phyloP scores from a whole-genome alignment of 805 yeast genomes.

The Teunomyces stri region DNA sequence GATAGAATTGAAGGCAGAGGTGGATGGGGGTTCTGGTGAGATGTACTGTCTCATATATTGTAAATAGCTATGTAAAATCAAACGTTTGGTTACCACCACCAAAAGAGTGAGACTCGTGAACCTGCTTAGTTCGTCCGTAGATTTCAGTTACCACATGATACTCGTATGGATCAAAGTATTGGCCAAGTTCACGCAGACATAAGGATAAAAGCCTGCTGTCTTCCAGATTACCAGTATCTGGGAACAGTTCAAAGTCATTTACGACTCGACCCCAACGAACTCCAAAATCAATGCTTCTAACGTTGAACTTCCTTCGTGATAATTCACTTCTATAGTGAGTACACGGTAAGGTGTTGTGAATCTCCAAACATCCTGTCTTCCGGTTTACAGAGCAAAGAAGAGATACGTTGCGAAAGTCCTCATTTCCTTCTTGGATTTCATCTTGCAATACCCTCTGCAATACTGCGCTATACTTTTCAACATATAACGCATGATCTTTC shows the following conservation, averaged over 20 bases:
- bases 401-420: constrained; percentile 12
- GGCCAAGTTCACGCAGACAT: constrained; percentile 4
- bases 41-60: neutral
- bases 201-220: constrained; percentile 1
- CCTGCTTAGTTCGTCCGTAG: neutral
- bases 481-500: constrained; percentile 1
- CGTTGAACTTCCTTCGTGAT: constrained; percentile 4
- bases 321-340: constrained; percentile 17
- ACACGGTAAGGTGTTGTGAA: constrained; percentile 32
- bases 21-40: constrained; percentile 44
- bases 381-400: constrained; percentile 36
- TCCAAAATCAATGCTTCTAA: constrained; percentile 6
- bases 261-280: constrained; percentile 2
- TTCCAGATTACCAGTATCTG: neutral
- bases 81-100: constrained; percentile 5
- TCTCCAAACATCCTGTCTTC: constrained; percentile 32
- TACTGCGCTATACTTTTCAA: constrained; percentile 8
- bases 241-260: constrained; percentile 2
- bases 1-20: constrained; percentile 37
- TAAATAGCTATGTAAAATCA: constrained; percentile 4
- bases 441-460: constrained; percentile 4
- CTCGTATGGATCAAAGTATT: constrained; percentile 2
- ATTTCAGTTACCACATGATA: constrained; percentile 1
- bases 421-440: constrained; percentile 3
- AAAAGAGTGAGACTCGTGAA: neutral